These are phyloP conservation scores for Cercospora brassicicola DNA, from an alignment of 2,329 filamentous ascomycete species.

Conservation along the genomic window DNA sequence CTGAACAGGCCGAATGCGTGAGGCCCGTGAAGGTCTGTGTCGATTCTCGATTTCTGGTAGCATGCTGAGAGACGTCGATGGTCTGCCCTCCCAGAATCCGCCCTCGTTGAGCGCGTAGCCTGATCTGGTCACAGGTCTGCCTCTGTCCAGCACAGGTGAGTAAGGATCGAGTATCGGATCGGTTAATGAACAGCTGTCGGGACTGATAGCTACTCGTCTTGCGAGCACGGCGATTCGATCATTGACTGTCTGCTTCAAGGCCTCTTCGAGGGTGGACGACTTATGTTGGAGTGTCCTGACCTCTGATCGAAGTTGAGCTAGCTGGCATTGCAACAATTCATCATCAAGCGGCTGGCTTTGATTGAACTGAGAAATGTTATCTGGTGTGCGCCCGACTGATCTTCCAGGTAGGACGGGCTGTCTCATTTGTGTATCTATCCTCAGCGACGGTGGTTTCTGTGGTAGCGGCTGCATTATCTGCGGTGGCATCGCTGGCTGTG, in stretches of 20 bases:
- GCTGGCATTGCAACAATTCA: background rate
- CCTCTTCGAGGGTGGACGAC: constrained; percentile 2
- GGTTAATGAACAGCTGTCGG: background rate
- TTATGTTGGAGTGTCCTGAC: background rate
- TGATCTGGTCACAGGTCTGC: constrained; percentile 2
- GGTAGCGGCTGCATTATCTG: background rate
- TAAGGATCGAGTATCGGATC: background rate
- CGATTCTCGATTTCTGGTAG: background rate
- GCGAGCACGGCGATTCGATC: constrained; percentile 1
- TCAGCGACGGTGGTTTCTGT: background rate
- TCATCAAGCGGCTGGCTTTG: background rate
- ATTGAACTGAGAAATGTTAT: background rate
- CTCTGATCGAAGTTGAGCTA: constrained; percentile 3
- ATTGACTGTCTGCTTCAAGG: background rate
- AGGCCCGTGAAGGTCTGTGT: background rate
- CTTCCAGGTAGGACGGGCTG: background rate
- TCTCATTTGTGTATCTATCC: background rate
- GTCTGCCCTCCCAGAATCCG: background rate
- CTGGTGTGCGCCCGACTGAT: background rate
- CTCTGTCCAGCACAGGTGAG: background rate
- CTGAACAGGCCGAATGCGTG: background rate
- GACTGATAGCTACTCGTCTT: background rate
- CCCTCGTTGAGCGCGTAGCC: background rate
- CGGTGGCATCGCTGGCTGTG: background rate
- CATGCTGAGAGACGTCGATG: background rate